These are phyloP conservation scores for Camellia granthamiana DNA, from an alignment of 148 eudicot species.

Conservation along the genomic window DNA sequence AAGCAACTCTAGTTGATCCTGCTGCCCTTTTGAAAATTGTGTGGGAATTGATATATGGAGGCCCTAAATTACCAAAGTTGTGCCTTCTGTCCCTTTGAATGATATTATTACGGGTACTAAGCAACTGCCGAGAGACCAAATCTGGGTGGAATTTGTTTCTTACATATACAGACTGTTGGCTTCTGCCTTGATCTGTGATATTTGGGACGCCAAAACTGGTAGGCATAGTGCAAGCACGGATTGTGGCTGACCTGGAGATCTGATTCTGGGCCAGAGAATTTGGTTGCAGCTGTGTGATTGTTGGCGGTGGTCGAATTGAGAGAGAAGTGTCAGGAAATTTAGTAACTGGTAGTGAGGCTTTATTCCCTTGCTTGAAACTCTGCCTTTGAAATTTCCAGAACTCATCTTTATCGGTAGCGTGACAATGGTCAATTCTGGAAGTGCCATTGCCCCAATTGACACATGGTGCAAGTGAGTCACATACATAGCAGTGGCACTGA, in stretches of 20 bases:
- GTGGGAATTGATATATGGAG: constrained; percentile 24
- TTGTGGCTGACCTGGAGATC: constrained; percentile 15
- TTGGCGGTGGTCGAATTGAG: constrained; percentile 9
- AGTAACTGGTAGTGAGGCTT: constrained; percentile 28
- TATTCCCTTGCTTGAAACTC: constrained; percentile 30
- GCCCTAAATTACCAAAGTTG: constrained; percentile 18
- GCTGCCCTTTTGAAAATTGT: constrained; percentile 37
- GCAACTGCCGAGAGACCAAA: constrained; percentile 27
- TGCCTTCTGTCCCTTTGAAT: constrained; percentile 25
- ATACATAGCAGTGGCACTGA: constrained; percentile 98
- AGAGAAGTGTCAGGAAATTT: constrained; percentile 21
- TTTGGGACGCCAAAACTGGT: constrained; percentile 30
- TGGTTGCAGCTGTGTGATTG: constrained; percentile 1
- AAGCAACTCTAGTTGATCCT: constrained; percentile 9
- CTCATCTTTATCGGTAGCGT: constrained; percentile 67
- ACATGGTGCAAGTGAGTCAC: constrained; percentile 91
- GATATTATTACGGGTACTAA: constrained; percentile 16
- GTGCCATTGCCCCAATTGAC: constrained; percentile 61
- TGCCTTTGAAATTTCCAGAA: constrained; percentile 60
- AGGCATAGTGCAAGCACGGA: constrained; percentile 20
- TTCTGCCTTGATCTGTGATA: constrained; percentile 30
- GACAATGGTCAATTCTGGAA: constrained; percentile 63
- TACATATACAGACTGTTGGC: constrained; percentile 22
- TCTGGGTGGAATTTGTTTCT: constrained; percentile 39
- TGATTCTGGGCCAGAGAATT: constrained; percentile 6